A percentile compares a stretch with the other conserved stretches of the same genome.
Conservation (phyloP, 75 land plant genomes). For the Picea sitchensis region DNA sequence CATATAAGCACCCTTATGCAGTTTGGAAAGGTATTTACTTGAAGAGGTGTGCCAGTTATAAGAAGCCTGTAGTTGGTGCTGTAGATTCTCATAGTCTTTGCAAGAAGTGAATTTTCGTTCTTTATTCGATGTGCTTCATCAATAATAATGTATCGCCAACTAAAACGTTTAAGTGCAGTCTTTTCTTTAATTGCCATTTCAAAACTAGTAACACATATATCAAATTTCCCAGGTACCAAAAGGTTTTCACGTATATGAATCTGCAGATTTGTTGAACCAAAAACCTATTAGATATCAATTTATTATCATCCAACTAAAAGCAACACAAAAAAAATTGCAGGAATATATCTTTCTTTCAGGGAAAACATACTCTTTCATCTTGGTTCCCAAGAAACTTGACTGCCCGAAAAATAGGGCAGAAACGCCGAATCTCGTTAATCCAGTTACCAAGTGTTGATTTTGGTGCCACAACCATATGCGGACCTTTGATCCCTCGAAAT, state of each 20-base stretch:
- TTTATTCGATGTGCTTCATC: slow-evolving; percentile 99
- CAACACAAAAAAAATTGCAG: background rate
- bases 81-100: slow-evolving; percentile 98
- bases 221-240: slow-evolving; percentile 93
- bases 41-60: slow-evolving; percentile 98
- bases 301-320: background rate
- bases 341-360: too few species aligned
- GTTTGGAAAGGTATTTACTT: slow-evolving; percentile 37
- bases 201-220: slow-evolving; percentile 97
- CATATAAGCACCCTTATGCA: background rate
- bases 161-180: slow-evolving; percentile 72
- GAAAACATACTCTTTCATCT: slow-evolving; percentile 75
- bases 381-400: slow-evolving; percentile 96
- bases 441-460: slow-evolving; percentile 99
- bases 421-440: slow-evolving; percentile 97
- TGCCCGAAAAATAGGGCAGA: slow-evolving; percentile 87
- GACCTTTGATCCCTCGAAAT: slow-evolving; percentile 95
- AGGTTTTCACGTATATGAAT: slow-evolving; percentile 71
- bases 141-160: slow-evolving; percentile 98
- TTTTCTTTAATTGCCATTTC: slow-evolving; percentile 99
- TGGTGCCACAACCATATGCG: slow-evolving; percentile 99
- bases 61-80: slow-evolving; percentile 93
- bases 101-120: slow-evolving; percentile 96
- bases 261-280: slow-evolving; percentile 32
- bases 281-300: background rate